Evolutionary conservation across 306 rosid species (phyloP).

Genomic region (Begonia masoniana): DNA sequence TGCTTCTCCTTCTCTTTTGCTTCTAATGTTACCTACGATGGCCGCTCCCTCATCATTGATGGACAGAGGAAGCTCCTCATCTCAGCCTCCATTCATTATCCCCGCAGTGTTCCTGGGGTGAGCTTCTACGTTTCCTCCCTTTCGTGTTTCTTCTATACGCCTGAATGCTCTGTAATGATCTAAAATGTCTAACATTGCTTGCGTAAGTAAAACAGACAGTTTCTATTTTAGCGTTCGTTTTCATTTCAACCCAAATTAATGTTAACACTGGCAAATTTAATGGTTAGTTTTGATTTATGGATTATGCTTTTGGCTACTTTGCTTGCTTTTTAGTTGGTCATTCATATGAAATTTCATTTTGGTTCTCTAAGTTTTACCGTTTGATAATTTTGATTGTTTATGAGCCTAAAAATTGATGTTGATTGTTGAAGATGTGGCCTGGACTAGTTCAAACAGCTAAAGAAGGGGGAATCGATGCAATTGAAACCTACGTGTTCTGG

Average conservation of each 20-base stretch:
- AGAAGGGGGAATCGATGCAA: conserved; percentile 73
- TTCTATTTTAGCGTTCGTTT: too few species aligned
- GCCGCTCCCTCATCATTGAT: conserved; percentile 62
- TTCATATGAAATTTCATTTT: neutral
- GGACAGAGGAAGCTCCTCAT: conserved; percentile 73
- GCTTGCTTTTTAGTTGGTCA: too few species aligned
- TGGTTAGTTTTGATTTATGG: too few species aligned
- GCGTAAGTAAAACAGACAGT: too few species aligned
- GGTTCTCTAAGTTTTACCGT: neutral
- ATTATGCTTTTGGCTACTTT: neutral
- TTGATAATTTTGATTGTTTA: conserved; percentile 1
- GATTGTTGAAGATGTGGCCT: conserved; percentile 75
- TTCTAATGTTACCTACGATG: conserved; percentile 61
- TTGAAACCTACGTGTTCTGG: conserved; percentile 94
- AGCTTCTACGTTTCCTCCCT: conserved; percentile 4
- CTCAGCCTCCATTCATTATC: conserved; percentile 91
- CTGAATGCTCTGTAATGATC: too few species aligned
- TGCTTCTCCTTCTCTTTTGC: conserved; percentile 1
- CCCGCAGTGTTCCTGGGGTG: conserved; percentile 87
- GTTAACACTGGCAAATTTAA: too few species aligned
- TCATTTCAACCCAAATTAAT: too few species aligned
- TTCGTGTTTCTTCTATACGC: neutral
- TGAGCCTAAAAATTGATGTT: neutral
- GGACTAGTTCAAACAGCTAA: conserved; percentile 72
- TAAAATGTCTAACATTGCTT: too few species aligned